Base-by-base conservation (phyloP, 1,284 basidiomycete genomes). In the Inonotus obliquus region DNA sequence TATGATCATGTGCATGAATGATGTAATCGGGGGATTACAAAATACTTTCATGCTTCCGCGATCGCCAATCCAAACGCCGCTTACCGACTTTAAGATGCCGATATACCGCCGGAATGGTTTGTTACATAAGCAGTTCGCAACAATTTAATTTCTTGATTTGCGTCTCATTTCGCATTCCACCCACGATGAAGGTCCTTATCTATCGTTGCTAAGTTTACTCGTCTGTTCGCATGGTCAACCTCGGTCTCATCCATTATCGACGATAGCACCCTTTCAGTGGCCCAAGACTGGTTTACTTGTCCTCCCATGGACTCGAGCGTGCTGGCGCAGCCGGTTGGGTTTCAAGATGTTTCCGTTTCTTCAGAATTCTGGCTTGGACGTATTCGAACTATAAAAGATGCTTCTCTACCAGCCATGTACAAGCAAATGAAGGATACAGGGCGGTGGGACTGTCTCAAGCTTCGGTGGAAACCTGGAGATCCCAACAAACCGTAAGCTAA, bases 371-470 rank as follows among this genome's bases (percentile, higher is more conserved):
- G 67, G 67, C 27, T 29, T 2, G 60, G 44, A 2, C 59, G 67
- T 21, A 37, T 65, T 19, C 5, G 54, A 21, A 66, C 56, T 10
- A 58, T 65, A 4, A 52, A 51, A 41, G 45, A 55, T 6, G 66
- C 62, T 10, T 61, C 67, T 9, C 47, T 69, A 9, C 65, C 67
- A 4, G 62, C 67, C 4, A 69, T 69, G 39, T 63, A 63, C 55
- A 29, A 65, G 23, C 65, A 67, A 49, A 65, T 69, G 67, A 67
- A 68, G 56, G 54, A 57, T 14, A 68, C 67, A 17, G 67, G 67
- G 6, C 57, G 67, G 49, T 69, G 67, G 67, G 67, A 69, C 54
- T 64, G 59, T 29, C 56, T 69, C n/a, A 67, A 67, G 60, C 61
- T 69, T 27, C 35, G 63, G 41, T 69, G 67, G 67, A 69, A 66